phyloP scores from a whole-genome alignment of 805 yeast genomes.

The Zygotorulaspora danielsina region DNA sequence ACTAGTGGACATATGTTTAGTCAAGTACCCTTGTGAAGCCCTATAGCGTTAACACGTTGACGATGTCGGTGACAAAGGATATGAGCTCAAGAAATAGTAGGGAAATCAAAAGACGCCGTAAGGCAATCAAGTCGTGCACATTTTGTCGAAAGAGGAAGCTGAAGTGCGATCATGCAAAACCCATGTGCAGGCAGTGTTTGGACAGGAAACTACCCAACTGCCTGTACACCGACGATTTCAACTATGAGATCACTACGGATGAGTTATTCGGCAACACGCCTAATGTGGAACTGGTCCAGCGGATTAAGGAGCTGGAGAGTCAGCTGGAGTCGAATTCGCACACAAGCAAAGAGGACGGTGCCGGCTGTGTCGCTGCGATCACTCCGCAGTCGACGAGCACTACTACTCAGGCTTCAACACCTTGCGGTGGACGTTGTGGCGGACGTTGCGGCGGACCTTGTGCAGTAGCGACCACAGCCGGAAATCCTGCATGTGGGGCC shows the following conservation, averaged over 20 bases:
- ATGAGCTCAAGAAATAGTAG: neutral
- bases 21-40: too few species aligned
- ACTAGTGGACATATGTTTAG: too few species aligned
- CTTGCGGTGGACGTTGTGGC: neutral
- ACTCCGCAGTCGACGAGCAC: constrained; percentile 1
- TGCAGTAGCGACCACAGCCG: neutral
- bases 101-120: constrained; percentile 24
- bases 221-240: constrained; percentile 25
- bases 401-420: neutral
- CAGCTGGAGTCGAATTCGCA: constrained; percentile 3
- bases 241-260: constrained; percentile 19
- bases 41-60: neutral
- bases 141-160: constrained; percentile 62
- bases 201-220: constrained; percentile 32
- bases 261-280: constrained; percentile 26
- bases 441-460: too few species aligned
- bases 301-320: constrained; percentile 21
- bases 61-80: neutral
- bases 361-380: neutral
- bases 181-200: constrained; percentile 42
- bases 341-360: neutral
- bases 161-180: constrained; percentile 54
- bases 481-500: neutral
- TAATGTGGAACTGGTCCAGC: constrained; percentile 22
- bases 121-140: constrained; percentile 40